Evolutionary conservation across 2,329 filamentous ascomycete genomes (phyloP).

Genomic region (Xylariaceae sp.): DNA sequence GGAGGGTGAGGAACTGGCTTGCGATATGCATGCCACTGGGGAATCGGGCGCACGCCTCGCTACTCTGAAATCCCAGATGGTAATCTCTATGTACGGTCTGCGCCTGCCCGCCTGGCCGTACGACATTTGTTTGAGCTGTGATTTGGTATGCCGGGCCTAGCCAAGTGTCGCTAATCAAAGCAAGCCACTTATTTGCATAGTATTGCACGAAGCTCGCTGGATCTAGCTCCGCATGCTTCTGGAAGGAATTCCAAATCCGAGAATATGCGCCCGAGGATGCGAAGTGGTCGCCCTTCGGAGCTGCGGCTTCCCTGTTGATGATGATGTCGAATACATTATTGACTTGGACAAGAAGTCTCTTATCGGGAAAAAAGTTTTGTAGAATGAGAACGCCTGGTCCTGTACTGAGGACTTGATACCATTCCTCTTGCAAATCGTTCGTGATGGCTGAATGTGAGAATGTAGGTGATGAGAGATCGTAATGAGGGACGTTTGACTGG

Average conservation of each 20-base stretch:
- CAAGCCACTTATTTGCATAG: conserved; percentile 58
- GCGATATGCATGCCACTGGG: conserved; percentile 51
- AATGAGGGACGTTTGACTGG: conserved; percentile 14
- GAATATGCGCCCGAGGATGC: conserved; percentile 52
- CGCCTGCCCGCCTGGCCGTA: conserved; percentile 53
- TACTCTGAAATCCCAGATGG: conserved; percentile 59
- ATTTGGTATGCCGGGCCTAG: conserved; percentile 57
- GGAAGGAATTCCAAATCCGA: conserved; percentile 64
- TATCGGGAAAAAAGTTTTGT: conserved; percentile 46
- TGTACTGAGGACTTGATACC: conserved; percentile 52
- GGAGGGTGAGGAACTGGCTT: conserved; percentile 56
- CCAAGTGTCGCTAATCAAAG: conserved; percentile 50
- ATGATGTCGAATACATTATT: conserved; percentile 47
- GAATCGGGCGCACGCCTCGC: conserved; percentile 41
- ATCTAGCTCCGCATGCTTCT: conserved; percentile 53
- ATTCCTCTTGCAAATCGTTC: conserved; percentile 53
- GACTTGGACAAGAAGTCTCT: conserved; percentile 39
- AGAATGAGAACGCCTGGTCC: conserved; percentile 60
- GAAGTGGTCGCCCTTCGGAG: conserved; percentile 56
- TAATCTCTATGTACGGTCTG: conserved; percentile 61
- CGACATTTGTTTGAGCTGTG: conserved; percentile 60
- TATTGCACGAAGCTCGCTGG: conserved; percentile 52
- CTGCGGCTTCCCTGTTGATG: conserved; percentile 36
- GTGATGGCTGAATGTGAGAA: conserved; percentile 14
- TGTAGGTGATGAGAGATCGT: conserved; percentile 26